phyloP scores from a whole-genome alignment of 805 yeast genomes.

The Scheffersomyces spartinae region DNA sequence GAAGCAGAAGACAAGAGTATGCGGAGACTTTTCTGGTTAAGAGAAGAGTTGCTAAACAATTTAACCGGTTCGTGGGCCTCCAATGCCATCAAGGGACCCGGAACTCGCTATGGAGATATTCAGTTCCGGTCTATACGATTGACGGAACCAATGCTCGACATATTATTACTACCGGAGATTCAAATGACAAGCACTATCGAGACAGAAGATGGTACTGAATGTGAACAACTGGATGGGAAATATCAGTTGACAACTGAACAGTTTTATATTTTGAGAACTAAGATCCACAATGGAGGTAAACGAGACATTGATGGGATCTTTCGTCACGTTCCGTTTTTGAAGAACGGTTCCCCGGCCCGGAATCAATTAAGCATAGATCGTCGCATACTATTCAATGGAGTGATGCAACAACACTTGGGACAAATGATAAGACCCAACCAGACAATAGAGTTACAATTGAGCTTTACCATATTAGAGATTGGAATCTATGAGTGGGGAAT shows the following conservation, averaged over 20 bases:
- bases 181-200: constrained; percentile 24
- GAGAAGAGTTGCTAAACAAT: constrained; percentile 48
- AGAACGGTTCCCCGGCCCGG: constrained; percentile 9
- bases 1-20: constrained; percentile 45
- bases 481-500: constrained; percentile 80
- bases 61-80: constrained; percentile 59
- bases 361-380: constrained; percentile 34
- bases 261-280: constrained; percentile 39
- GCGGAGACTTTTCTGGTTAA: constrained; percentile 70
- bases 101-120: constrained; percentile 40
- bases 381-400: constrained; percentile 61
- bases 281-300: constrained; percentile 36
- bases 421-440: constrained; percentile 31
- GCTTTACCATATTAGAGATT: constrained; percentile 55
- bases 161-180: constrained; percentile 39
- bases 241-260: constrained; percentile 31
- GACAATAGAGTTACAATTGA: constrained; percentile 30
- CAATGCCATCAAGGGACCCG: constrained; percentile 5
- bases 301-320: constrained; percentile 40
- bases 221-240: constrained; percentile 13
- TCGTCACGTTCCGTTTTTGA: constrained; percentile 44
- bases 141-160: constrained; percentile 46
- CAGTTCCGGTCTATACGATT: constrained; percentile 60
- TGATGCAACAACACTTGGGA: constrained; percentile 44
- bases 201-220: constrained; percentile 5